Conservation (phyloP, 2,329 filamentous ascomycete species). For the Graphilbum sp. region DNA sequence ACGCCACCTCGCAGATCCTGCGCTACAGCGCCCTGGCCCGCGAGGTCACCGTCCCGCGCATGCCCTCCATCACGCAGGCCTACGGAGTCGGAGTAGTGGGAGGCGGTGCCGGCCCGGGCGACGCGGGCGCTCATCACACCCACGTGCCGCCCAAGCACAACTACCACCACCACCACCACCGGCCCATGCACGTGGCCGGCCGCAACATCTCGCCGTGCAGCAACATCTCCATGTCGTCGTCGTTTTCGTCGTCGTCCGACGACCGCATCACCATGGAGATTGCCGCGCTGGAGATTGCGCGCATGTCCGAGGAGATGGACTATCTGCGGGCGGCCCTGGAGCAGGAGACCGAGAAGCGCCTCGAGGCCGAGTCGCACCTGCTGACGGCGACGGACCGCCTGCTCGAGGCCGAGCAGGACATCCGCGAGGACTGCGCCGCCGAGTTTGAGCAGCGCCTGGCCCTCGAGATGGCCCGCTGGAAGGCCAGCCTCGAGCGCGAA, state of each 20-base stretch:
- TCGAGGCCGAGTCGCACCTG: slow-evolving; percentile 58
- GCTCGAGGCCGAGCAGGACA: slow-evolving; percentile 57
- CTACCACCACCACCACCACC: slow-evolving; percentile 19
- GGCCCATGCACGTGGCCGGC: slow-evolving; percentile 16
- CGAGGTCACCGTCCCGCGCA: slow-evolving; percentile 79
- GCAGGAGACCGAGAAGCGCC: slow-evolving; percentile 52
- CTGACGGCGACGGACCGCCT: slow-evolving; percentile 50
- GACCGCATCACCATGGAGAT: slow-evolving; percentile 64
- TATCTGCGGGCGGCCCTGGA: slow-evolving; percentile 52
- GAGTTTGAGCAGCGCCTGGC: slow-evolving; percentile 72
- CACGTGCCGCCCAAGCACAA: too few species aligned
- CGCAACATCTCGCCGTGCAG: slow-evolving; percentile 24
- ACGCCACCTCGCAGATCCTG: slow-evolving; percentile 89
- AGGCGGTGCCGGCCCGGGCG: slow-evolving; percentile 7
- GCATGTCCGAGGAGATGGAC: slow-evolving; percentile 65
- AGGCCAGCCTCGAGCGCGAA: slow-evolving; percentile 61
- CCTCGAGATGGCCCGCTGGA: slow-evolving; percentile 66
- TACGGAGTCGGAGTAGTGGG: too few species aligned
- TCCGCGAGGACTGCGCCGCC: slow-evolving; percentile 74
- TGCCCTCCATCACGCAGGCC: slow-evolving; percentile 65
- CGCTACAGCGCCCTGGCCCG: slow-evolving; percentile 85
- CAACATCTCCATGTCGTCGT: too few species aligned
- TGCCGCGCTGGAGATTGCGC: slow-evolving; percentile 63
- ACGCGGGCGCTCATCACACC: too few species aligned
- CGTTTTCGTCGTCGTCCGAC: slow-evolving; percentile 21